phyloP scores from a whole-genome alignment of 2,329 filamentous ascomycete genomes.

The Fusarium coffeatum region DNA sequence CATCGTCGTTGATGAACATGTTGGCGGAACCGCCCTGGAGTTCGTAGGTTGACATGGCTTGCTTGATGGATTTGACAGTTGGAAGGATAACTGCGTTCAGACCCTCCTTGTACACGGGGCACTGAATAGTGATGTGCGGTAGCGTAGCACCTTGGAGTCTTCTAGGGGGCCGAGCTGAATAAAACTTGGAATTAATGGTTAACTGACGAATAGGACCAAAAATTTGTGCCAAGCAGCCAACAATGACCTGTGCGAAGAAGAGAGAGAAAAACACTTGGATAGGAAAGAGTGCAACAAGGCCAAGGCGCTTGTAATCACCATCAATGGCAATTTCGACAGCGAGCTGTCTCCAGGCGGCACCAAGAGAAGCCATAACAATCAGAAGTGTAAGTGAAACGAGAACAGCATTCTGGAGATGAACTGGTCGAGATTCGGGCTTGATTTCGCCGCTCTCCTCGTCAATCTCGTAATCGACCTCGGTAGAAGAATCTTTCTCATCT shows the following conservation, averaged over 20 bases:
- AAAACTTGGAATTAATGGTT: constrained; percentile 82
- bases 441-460: constrained; percentile 78
- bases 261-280: constrained; percentile 84
- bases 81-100: constrained; percentile 79
- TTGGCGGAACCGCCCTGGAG: constrained; percentile 82
- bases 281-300: constrained; percentile 73
- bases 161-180: constrained; percentile 76
- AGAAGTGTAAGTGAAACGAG: constrained; percentile 75
- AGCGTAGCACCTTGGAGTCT: constrained; percentile 68
- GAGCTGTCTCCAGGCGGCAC: constrained; percentile 76
- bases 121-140: constrained; percentile 84
- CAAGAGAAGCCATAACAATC: constrained; percentile 73
- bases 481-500: constrained; percentile 61
- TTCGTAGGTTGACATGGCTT: constrained; percentile 81
- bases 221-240: constrained; percentile 79
- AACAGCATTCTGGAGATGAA: constrained; percentile 76
- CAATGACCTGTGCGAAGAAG: constrained; percentile 83
- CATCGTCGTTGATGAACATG: constrained; percentile 81
- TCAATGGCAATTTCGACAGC: constrained; percentile 77
- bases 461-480: constrained; percentile 64
- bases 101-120: constrained; percentile 89
- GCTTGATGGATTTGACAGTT: constrained; percentile 81
- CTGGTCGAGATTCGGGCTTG: constrained; percentile 71
- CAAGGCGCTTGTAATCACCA: constrained; percentile 69
- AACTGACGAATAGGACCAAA: constrained; percentile 81